Evolutionary conservation across 257 asterid genomes (phyloP).

Genomic region (Solanum sejunctum): DNA sequence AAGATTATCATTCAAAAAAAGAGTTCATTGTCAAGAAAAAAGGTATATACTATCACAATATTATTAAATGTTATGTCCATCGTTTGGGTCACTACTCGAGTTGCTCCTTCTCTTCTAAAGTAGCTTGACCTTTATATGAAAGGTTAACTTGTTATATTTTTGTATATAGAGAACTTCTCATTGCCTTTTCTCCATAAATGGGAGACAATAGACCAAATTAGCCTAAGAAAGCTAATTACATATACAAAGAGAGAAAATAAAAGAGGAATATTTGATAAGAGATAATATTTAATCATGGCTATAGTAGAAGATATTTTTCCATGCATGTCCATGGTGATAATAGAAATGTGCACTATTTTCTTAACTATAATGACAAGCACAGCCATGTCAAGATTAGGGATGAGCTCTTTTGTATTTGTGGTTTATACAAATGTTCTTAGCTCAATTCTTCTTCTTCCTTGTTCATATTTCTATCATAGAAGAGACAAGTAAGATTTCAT

Average conservation of each 20-base stretch:
- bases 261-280: neutral
- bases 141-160: conserved; percentile 20
- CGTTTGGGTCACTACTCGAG: conserved; percentile 64
- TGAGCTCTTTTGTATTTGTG: conserved; percentile 68
- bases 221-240: neutral
- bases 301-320: conserved; percentile 29
- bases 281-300: conserved; percentile 6
- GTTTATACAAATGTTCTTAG: conserved; percentile 65
- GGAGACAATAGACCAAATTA: conserved; percentile 7
- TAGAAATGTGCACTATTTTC: conserved; percentile 49
- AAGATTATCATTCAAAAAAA: neutral
- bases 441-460: conserved; percentile 40
- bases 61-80: neutral
- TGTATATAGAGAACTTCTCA: neutral
- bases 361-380: conserved; percentile 64
- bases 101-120: conserved; percentile 48
- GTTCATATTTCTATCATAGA: conserved; percentile 17
- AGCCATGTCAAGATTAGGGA: conserved; percentile 49
- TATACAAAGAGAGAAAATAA: neutral
- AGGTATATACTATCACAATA: neutral
- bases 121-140: conserved; percentile 59
- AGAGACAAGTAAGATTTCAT: conserved; percentile 21
- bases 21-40: neutral
- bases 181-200: neutral
- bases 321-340: conserved; percentile 43